Evolutionary conservation across 2,329 filamentous ascomycete species (phyloP).

Genomic region (Nemania sp.): DNA sequence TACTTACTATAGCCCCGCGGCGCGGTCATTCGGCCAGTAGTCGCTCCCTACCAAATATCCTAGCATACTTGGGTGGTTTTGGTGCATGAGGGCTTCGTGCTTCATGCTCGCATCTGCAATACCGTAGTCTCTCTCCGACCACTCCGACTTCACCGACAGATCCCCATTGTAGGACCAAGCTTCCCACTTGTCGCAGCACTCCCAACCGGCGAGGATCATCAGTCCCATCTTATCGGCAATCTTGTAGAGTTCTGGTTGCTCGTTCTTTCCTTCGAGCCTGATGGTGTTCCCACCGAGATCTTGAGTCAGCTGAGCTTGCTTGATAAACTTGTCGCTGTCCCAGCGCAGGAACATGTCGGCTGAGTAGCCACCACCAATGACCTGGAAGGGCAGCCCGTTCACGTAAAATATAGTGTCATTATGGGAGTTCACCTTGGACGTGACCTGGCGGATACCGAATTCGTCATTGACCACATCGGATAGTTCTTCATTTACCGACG

Average conservation of each 20-base stretch:
- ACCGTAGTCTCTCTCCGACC: constrained; percentile 58
- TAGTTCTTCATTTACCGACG: constrained; percentile 30
- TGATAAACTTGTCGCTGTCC: constrained; percentile 50
- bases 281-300: constrained; percentile 68
- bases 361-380: constrained; percentile 63
- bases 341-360: constrained; percentile 67
- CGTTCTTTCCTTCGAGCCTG: constrained; percentile 67
- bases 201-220: constrained; percentile 67
- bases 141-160: constrained; percentile 47
- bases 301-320: constrained; percentile 57
- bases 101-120: constrained; percentile 59
- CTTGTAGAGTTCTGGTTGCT: constrained; percentile 64
- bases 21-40: constrained; percentile 64
- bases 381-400: constrained; percentile 62
- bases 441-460: constrained; percentile 62
- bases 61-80: constrained; percentile 62
- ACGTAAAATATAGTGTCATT: constrained; percentile 61
- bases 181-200: constrained; percentile 72
- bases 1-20: constrained; percentile 42
- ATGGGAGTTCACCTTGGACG: constrained; percentile 52
- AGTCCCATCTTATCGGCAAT: constrained; percentile 62
- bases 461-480: constrained; percentile 43
- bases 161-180: constrained; percentile 65
- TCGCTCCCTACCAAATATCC: constrained; percentile 65
- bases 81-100: constrained; percentile 64